Evolutionary conservation across 2,329 filamentous ascomycete species (phyloP).

Genomic region (Plenodomus biglobosus): DNA sequence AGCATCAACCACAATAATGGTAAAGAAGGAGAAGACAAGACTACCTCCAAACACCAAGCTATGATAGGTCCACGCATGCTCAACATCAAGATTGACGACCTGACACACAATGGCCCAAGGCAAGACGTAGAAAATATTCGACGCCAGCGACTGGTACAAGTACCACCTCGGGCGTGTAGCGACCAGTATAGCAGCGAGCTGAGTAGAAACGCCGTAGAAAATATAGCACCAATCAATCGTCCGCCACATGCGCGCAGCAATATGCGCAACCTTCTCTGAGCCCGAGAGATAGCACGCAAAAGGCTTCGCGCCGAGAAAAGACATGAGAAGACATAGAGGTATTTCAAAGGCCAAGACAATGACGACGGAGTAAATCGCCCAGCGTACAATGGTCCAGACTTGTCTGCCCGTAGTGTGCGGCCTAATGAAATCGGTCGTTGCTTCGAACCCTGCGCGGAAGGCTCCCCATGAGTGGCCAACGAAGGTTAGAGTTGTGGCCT

Average conservation of each 20-base stretch:
- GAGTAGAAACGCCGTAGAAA: constrained; percentile 66
- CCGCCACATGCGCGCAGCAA: constrained; percentile 67
- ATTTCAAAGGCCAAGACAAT: constrained; percentile 63
- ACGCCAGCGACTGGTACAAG: constrained; percentile 65
- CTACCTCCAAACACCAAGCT: constrained; percentile 68
- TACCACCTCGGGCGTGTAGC: constrained; percentile 68
- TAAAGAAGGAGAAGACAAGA: constrained; percentile 66
- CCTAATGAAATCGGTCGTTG: constrained; percentile 9
- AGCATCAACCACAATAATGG: constrained; percentile 53
- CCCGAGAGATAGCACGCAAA: constrained; percentile 66
- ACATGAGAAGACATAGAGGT: constrained; percentile 64
- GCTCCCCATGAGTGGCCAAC: constrained; percentile 67
- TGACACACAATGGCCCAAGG: constrained; percentile 69
- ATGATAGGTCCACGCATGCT: constrained; percentile 68
- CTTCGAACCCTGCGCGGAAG: constrained; percentile 48
- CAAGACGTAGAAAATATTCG: constrained; percentile 68
- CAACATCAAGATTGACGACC: constrained; percentile 37
- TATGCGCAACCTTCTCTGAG: constrained; percentile 58
- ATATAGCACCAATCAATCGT: constrained; percentile 64
- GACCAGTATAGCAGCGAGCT: constrained; percentile 65
- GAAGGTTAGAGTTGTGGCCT: constrained; percentile 66
- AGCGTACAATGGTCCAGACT: constrained; percentile 49
- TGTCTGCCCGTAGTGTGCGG: constrained; percentile 33
- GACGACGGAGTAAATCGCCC: constrained; percentile 56
- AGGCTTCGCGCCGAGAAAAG: constrained; percentile 57